Percentiles rank a stretch among this genome's conserved stretches.
These are phyloP conservation scores for Magnaporthales sp. DNA, from an alignment of 2,329 filamentous ascomycete genomes.

Conservation along the genomic window DNA sequence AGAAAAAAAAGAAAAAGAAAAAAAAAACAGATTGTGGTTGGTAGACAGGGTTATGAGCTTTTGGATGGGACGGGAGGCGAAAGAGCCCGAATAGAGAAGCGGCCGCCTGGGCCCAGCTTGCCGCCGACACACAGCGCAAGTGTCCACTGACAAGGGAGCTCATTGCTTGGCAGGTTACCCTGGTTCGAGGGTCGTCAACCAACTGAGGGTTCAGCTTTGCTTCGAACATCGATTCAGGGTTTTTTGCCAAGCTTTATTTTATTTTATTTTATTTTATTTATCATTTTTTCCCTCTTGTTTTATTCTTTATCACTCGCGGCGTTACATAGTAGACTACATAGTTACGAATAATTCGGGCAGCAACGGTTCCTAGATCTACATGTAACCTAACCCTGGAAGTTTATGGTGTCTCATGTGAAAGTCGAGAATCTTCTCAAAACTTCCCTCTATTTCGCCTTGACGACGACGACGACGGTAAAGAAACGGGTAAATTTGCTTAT, in stretches of 20 bases:
- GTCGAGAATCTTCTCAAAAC: not conserved
- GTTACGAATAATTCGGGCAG: not conserved
- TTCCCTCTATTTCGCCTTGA: not conserved
- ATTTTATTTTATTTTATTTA: no score
- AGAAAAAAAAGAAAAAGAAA: not conserved
- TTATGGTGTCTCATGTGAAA: not conserved
- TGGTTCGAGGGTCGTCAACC: not conserved
- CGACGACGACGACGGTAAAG: not conserved
- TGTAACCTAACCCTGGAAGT: not conserved
- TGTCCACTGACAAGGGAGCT: not conserved
- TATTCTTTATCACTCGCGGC: not conserved
- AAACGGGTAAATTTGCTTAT: not conserved
- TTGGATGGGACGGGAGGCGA: not conserved
- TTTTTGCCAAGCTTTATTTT: not conserved
- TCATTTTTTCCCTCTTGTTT: not conserved
- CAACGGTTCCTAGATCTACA: not conserved
- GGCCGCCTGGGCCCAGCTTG: not conserved
- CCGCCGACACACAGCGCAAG: not conserved
- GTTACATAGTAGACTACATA: no score
- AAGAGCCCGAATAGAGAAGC: not conserved
- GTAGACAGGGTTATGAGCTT: not conserved
- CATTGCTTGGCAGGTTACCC: not conserved
- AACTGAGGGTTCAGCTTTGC: not conserved
- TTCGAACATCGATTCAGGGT: not conserved
- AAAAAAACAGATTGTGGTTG: not conserved